A percentile compares a stretch with the other conserved stretches of the same genome.
These are phyloP conservation scores for Cladobotryum protrusum DNA, from an alignment of 2,329 filamentous ascomycete genomes.

Conservation along the genomic window DNA sequence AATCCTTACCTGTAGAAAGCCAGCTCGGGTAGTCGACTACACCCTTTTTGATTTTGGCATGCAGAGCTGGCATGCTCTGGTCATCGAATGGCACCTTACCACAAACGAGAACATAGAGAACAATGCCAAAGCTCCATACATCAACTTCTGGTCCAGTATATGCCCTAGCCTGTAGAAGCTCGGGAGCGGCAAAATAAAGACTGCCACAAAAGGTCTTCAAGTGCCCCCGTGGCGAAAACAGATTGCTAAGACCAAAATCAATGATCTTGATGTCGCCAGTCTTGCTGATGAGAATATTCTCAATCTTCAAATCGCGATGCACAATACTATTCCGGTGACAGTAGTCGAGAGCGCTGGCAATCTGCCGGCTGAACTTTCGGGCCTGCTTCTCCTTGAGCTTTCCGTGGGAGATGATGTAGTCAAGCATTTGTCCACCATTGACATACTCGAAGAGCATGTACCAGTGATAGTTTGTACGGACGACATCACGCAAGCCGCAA, in stretches of 20 bases:
- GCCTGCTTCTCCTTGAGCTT: slow-evolving; percentile 98
- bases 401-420: slow-evolving; percentile 98
- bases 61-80: slow-evolving; percentile 96
- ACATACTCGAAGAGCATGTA: slow-evolving; percentile 99
- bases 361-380: slow-evolving; percentile 94
- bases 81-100: slow-evolving; percentile 98
- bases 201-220: slow-evolving; percentile 97
- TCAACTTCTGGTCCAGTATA: slow-evolving; percentile 97
- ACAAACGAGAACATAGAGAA: slow-evolving; percentile 93
- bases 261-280: slow-evolving; percentile 99
- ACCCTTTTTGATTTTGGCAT: slow-evolving; percentile 98
- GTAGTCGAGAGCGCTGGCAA: slow-evolving; percentile 93
- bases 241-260: slow-evolving; percentile 94
- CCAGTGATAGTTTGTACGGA: slow-evolving; percentile 96
- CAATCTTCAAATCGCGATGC: slow-evolving; percentile 94
- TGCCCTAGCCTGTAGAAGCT: slow-evolving; percentile 84
- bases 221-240: slow-evolving; percentile 78
- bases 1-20: slow-evolving; percentile 70
- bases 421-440: slow-evolving; percentile 97
- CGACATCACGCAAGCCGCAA: slow-evolving; percentile 89
- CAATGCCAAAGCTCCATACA: slow-evolving; percentile 97
- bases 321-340: slow-evolving; percentile 98
- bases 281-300: slow-evolving; percentile 98
- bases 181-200: slow-evolving; percentile 94
- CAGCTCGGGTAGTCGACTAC: slow-evolving; percentile 92